phyloP scores from a whole-genome alignment of 257 asterid species.

The Jacaranda copaia region DNA sequence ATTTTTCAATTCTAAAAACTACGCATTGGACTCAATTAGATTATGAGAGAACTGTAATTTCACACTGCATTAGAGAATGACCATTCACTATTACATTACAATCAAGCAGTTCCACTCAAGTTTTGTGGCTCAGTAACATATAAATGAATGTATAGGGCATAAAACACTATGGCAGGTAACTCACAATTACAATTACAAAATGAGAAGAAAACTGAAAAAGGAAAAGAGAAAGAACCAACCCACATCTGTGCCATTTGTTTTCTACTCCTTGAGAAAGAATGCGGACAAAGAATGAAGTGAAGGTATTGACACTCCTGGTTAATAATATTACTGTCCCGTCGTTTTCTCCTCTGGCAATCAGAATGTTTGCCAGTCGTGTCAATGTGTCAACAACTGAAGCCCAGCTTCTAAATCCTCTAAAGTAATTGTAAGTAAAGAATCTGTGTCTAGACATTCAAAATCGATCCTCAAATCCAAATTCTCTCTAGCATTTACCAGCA shows the following conservation, averaged over 20 bases:
- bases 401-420: constrained; percentile 80
- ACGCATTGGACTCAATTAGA: no score
- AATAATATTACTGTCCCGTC: neutral
- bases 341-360: neutral
- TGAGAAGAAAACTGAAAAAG: neutral
- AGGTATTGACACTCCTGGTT: constrained; percentile 14
- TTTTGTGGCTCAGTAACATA: neutral
- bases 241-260: neutral
- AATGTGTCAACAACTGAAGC: constrained; percentile 56
- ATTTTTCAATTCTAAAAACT: no score
- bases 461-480: constrained; percentile 77
- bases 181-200: no score
- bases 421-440: constrained; percentile 73
- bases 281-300: constrained; percentile 28
- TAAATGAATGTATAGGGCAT: constrained; percentile 6
- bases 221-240: neutral
- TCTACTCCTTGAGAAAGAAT: neutral
- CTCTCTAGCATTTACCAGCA: constrained; percentile 86
- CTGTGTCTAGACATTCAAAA: constrained; percentile 71
- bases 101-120: neutral
- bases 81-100: no score
- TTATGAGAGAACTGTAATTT: no score
- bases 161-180: neutral
- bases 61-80: no score
- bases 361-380: constrained; percentile 34